These are phyloP conservation scores for Pelargonium myrrhifolium DNA, from an alignment of 441 rosid species.

Conservation along the genomic window DNA sequence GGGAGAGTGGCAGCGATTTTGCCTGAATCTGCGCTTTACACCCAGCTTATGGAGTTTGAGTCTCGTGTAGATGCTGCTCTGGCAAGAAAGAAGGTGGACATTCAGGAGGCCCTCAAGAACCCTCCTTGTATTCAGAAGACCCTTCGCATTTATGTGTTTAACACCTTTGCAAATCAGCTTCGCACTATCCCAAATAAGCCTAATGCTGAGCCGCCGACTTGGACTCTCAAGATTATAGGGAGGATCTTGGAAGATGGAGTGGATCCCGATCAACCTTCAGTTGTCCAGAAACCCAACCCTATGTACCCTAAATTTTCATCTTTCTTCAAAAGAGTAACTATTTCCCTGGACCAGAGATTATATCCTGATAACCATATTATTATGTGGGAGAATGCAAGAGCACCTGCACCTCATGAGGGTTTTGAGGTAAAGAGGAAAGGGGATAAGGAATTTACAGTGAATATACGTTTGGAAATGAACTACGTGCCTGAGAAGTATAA, in stretches of 20 bases:
- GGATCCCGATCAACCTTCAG: constrained; percentile 69
- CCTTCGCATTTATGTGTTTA: constrained; percentile 81
- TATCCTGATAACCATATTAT: constrained; percentile 80
- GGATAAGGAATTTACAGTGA: constrained; percentile 65
- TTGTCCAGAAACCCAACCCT: constrained; percentile 52
- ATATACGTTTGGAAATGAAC: constrained; percentile 78
- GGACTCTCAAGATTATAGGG: constrained; percentile 88
- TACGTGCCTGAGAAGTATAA: constrained; percentile 81
- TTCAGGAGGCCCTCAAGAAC: constrained; percentile 80
- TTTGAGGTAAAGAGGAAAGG: constrained; percentile 96
- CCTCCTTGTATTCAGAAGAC: constrained; percentile 88
- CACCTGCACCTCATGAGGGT: constrained; percentile 90
- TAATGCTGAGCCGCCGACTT: constrained; percentile 73
- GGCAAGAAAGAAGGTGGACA: constrained; percentile 81
- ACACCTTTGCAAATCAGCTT: constrained; percentile 73
- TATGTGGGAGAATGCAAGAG: constrained; percentile 77
- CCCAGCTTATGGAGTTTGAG: constrained; percentile 93
- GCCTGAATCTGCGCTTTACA: constrained; percentile 87
- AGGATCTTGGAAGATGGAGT: constrained; percentile 83
- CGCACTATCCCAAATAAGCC: constrained; percentile 54
- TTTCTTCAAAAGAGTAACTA: constrained; percentile 81
- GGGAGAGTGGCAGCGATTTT: constrained; percentile 80
- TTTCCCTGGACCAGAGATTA: constrained; percentile 76
- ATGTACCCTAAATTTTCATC: constrained; percentile 68
- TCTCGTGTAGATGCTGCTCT: constrained; percentile 77